Evolutionary conservation across 140 eudicot species (phyloP).

Genomic region (Cichorium intybus): DNA sequence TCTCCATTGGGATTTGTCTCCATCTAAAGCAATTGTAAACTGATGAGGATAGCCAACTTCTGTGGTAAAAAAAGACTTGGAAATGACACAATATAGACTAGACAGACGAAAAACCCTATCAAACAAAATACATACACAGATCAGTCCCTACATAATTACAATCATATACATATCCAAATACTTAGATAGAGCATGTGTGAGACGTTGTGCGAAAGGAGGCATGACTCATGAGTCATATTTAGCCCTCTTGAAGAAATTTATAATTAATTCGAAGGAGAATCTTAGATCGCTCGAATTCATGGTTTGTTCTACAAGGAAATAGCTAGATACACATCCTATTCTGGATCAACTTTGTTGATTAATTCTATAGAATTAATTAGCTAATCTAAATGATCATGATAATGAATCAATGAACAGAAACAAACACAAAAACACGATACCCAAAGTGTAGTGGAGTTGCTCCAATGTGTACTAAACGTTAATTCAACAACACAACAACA

Average conservation of each 20-base stretch:
- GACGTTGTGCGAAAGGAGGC: neutral
- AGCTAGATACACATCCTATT: constrained; percentile 5
- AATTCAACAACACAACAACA: constrained; percentile 1
- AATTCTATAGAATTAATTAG: neutral
- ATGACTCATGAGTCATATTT: neutral
- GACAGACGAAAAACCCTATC: neutral
- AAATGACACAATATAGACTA: neutral
- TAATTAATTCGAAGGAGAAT: neutral
- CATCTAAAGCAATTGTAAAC: constrained; percentile 6
- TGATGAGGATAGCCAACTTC: neutral
- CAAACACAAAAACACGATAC: neutral
- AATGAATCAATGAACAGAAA: constrained; percentile 3
- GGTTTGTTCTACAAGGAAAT: constrained; percentile 4
- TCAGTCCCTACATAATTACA: neutral
- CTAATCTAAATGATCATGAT: neutral
- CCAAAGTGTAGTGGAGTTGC: neutral
- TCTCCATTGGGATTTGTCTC: neutral
- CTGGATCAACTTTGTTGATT: neutral
- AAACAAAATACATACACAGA: neutral
- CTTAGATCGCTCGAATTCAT: neutral
- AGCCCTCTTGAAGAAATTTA: neutral
- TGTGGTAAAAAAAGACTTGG: neutral
- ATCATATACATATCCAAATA: neutral
- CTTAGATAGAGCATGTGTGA: neutral
- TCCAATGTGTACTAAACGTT: neutral